Evolutionary conservation across 306 rosid species (phyloP).

Genomic region (Lablab purpureus): DNA sequence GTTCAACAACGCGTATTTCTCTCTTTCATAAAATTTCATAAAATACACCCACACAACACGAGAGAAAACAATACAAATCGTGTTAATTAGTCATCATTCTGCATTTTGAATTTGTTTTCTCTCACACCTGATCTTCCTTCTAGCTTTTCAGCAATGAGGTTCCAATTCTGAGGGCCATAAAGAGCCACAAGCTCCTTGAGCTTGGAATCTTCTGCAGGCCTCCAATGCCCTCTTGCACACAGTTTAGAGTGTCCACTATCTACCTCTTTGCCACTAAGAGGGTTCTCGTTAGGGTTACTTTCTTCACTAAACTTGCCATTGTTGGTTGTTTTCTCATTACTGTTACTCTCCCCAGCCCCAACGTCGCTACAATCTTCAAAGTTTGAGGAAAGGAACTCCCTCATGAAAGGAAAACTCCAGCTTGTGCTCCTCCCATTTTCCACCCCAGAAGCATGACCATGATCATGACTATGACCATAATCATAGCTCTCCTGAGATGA

Average conservation of each 20-base stretch:
- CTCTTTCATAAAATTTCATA: constrained; percentile 31
- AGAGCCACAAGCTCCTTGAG: constrained; percentile 87
- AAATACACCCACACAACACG: background rate
- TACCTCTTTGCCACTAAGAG: constrained; percentile 50
- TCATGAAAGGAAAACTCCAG: constrained; percentile 61
- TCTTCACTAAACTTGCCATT: constrained; percentile 27
- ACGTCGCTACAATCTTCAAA: constrained; percentile 57
- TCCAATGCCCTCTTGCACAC: constrained; percentile 97
- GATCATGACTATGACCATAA: background rate
- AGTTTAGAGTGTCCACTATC: constrained; percentile 75
- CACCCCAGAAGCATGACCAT: constrained; percentile 9
- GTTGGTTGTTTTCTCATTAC: constrained; percentile 41
- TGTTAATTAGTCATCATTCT: background rate
- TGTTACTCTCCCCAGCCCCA: constrained; percentile 34
- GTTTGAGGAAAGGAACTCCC: constrained; percentile 53
- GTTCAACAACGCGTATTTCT: background rate
- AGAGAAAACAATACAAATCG: background rate
- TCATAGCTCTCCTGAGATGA: constrained; percentile 51
- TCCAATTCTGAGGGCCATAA: constrained; percentile 98
- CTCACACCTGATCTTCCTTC: constrained; percentile 95
- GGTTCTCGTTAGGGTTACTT: constrained; percentile 53
- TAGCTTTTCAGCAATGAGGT: constrained; percentile 88
- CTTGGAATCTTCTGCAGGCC: constrained; percentile 95
- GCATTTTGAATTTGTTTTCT: background rate
- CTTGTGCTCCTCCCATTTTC: constrained; percentile 49